Conservation (phyloP, 2,329 filamentous ascomycete genomes). For the Aspergillus pseudotamarii region DNA sequence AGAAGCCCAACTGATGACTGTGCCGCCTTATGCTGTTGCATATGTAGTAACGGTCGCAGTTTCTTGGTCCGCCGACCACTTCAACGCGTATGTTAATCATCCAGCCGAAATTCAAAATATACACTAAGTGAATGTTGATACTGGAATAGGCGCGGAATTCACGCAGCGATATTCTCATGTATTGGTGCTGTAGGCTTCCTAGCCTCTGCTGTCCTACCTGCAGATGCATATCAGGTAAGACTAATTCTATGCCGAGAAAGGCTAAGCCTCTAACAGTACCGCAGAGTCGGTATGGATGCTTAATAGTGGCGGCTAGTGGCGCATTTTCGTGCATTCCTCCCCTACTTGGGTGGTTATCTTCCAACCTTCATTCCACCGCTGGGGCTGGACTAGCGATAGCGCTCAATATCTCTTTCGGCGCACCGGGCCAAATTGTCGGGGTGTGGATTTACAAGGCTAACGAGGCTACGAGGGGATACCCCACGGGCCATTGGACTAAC, state of each 20-base stretch:
- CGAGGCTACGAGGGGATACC: constrained; percentile 65
- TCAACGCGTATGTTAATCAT: not conserved
- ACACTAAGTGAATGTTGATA: not conserved
- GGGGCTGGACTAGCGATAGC: constrained; percentile 70
- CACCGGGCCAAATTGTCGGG: constrained; percentile 70
- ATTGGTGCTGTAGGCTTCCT: not conserved
- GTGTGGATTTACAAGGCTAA: constrained; percentile 73
- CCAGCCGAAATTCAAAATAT: not conserved
- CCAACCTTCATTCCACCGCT: constrained; percentile 67
- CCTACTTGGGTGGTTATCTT: constrained; percentile 70
- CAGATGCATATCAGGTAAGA: not conserved
- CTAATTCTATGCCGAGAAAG: no score
- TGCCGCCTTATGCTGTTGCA: not conserved
- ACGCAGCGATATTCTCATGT: not conserved
- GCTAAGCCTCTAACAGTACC: no score
- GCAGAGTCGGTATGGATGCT: constrained; percentile 62
- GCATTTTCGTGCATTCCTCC: constrained; percentile 71
- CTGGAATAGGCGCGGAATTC: not conserved
- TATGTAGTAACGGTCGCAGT: not conserved
- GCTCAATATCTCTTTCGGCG: constrained; percentile 70
- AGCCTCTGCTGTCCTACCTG: not conserved
- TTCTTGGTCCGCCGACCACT: constrained; percentile 4
- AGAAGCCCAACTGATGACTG: constrained; percentile 5
- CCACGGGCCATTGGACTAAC: constrained; percentile 71
- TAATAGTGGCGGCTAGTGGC: constrained; percentile 68